Evolutionary conservation across 345 rosid genomes (phyloP).

Genomic region (Hibiscus mutabilis): DNA sequence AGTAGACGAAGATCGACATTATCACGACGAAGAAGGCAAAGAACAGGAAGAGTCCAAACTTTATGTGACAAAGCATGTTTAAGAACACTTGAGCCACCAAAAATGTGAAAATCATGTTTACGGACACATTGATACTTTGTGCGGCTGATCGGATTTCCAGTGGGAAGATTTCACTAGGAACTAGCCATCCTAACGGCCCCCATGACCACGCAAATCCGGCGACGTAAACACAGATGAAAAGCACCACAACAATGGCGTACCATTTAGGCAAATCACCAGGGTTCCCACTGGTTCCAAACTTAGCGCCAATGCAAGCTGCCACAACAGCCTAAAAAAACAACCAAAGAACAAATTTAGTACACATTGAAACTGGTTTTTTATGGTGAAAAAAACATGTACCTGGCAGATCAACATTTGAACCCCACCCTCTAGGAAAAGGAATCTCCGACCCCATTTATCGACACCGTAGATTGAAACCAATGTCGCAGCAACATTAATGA

Average conservation of each 20-base stretch:
- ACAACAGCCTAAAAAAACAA: constrained; percentile 33
- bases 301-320: constrained; percentile 69
- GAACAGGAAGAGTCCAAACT: constrained; percentile 64
- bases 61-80: constrained; percentile 69
- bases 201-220: constrained; percentile 91
- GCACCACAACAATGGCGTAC: constrained; percentile 75
- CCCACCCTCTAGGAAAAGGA: constrained; percentile 80
- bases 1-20: constrained; percentile 48
- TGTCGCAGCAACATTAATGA: constrained; percentile 52
- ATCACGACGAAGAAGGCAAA: constrained; percentile 51
- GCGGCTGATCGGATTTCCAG: constrained; percentile 85
- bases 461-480: constrained; percentile 70
- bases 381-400: constrained; percentile 24
- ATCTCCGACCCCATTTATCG: constrained; percentile 79
- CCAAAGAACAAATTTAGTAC: not conserved
- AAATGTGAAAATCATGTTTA: constrained; percentile 88
- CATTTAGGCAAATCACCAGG: constrained; percentile 68
- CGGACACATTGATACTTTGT: constrained; percentile 76
- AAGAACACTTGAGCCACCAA: constrained; percentile 65
- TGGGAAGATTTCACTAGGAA: constrained; percentile 91
- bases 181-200: constrained; percentile 94
- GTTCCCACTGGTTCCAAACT: constrained; percentile 64
- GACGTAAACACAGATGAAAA: constrained; percentile 74
- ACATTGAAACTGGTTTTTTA: not conserved
- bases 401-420: constrained; percentile 73